phyloP scores from a whole-genome alignment of 352 stramenopile genomes.

The Phytophthora sp. region DNA sequence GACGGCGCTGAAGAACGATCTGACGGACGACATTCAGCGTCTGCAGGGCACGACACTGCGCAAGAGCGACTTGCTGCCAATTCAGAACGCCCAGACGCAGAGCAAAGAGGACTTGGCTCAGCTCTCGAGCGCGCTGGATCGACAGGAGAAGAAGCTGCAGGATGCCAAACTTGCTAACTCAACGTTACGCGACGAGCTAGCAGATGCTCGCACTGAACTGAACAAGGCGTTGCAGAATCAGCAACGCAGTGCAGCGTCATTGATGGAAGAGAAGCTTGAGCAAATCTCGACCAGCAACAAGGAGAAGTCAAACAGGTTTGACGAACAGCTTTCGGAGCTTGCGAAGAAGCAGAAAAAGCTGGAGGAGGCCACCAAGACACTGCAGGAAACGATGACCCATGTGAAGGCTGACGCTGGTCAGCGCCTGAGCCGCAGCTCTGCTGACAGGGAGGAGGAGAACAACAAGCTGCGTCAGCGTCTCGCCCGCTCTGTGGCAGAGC shows the following conservation, averaged over 20 bases:
- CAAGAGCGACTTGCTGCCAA: constrained; percentile 52
- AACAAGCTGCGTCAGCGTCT: constrained; percentile 61
- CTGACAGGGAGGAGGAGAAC: constrained; percentile 40
- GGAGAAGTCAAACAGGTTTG: constrained; percentile 52
- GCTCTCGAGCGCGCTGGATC: constrained; percentile 57
- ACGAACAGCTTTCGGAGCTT: constrained; percentile 58
- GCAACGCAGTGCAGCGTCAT: constrained; percentile 43
- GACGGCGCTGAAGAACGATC: constrained; percentile 56
- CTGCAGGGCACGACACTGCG: constrained; percentile 51
- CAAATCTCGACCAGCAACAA: constrained; percentile 48
- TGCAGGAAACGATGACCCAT: constrained; percentile 52
- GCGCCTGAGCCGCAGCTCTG: constrained; percentile 30
- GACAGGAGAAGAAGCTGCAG: constrained; percentile 69
- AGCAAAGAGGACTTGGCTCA: constrained; percentile 69
- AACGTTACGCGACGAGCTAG: constrained; percentile 60
- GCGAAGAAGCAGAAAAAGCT: constrained; percentile 68
- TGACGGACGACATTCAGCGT: constrained; percentile 66
- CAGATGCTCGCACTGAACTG: constrained; percentile 60
- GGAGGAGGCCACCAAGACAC: constrained; percentile 48
- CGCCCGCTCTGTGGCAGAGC: constrained; percentile 50
- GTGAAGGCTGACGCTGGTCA: constrained; percentile 47
- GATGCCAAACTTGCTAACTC: constrained; percentile 54
- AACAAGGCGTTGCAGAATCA: constrained; percentile 61
- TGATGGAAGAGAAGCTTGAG: constrained; percentile 68
- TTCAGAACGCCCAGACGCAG: constrained; percentile 69